These are phyloP conservation scores for Tremella mesenterica DNA, from an alignment of 768 basidiomycete genomes.

Conservation along the genomic window DNA sequence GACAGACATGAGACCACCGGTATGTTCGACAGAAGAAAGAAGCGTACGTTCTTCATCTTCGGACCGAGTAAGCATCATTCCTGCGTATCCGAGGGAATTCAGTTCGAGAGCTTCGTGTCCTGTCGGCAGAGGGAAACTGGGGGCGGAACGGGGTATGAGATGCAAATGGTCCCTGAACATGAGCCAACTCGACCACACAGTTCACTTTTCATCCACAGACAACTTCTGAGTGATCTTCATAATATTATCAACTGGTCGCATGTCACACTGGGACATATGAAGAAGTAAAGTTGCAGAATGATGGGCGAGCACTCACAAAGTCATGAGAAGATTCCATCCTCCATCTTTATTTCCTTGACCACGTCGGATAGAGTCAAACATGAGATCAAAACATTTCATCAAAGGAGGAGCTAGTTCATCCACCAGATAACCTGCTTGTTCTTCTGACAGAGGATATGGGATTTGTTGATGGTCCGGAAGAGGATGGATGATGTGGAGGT, in stretches of 20 bases:
- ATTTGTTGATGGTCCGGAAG: slow-evolving; percentile 9
- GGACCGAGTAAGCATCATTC: slow-evolving; percentile 79
- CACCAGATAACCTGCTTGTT: slow-evolving; percentile 24
- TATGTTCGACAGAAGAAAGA: slow-evolving; percentile 46
- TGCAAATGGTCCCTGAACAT: slow-evolving; percentile 60
- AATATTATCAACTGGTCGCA: too few relatives aligned
- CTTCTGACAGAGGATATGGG: slow-evolving; percentile 23
- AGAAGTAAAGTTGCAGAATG: neutral
- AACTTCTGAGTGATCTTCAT: too few relatives aligned
- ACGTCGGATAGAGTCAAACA: slow-evolving; percentile 32
- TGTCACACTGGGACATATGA: neutral
- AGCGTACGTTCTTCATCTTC: slow-evolving; percentile 65
- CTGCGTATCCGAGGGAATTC: slow-evolving; percentile 83
- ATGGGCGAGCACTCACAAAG: slow-evolving; percentile 27
- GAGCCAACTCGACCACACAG: neutral
- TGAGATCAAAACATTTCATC: slow-evolving; percentile 37
- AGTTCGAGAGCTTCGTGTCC: slow-evolving; percentile 51
- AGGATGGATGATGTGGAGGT: slow-evolving; percentile 48
- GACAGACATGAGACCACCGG: slow-evolving; percentile 31
- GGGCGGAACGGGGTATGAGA: slow-evolving; percentile 62
- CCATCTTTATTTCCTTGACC: slow-evolving; percentile 26
- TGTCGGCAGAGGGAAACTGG: slow-evolving; percentile 28
- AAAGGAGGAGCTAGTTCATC: slow-evolving; percentile 33
- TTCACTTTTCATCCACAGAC: too few relatives aligned
- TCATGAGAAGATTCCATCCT: slow-evolving; percentile 42